Base-by-base conservation (phyloP, 495 filamentous ascomycete genomes). In the Xylaria palmicola region DNA sequence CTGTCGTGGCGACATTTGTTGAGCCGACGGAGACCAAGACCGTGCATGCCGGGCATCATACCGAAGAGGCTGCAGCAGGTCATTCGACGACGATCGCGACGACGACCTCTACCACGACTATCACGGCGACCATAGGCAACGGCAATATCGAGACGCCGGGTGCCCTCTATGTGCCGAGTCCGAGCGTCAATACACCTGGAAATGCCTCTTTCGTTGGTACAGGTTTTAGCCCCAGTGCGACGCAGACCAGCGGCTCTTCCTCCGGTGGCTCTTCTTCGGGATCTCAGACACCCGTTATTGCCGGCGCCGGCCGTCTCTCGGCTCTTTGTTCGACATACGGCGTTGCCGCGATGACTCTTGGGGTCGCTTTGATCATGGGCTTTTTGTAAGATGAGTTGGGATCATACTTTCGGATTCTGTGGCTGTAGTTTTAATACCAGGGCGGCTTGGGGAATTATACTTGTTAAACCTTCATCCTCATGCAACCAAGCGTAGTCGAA, bases 1-100 rank as follows among this genome's bases (percentile, higher is more conserved):
- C 67, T 34, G 51, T 67, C 39, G 62, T 63, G 5, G 48, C 58
- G 17, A 69, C 67, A 7, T 69, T 66, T 27, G 45, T 52, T 2
- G 36, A 51, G 1, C 50, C 61, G 8, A 32, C 58, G 1, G 32
- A 39, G n/a, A 30, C 37, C 0, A 19, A n/a, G 37, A 32, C 51
- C 22, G 22, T 12, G 1, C 36, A 41, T n/a, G 1, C 32, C n/a
- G 17, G 24, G 9, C n/a, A 9, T 20, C 44, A 43, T 4, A 56
- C 24, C 20, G 6, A n/a, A 15, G 29, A 34, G 12, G 3, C 1
- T 10, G 32, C 49, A 37, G 32, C 9, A 15, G 5, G 5, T 10
- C 3, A 32, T 0, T n/a, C 32, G 15, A 54, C 34, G 5, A 40
- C 34, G 34, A 54, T 22, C 6, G 13, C 20, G 17, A 39, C 49